A percentile compares a stretch with the other conserved stretches of the same genome.
These are phyloP conservation scores for Pterocarpus santalinus DNA, from an alignment of 306 rosid species.

Conservation along the genomic window DNA sequence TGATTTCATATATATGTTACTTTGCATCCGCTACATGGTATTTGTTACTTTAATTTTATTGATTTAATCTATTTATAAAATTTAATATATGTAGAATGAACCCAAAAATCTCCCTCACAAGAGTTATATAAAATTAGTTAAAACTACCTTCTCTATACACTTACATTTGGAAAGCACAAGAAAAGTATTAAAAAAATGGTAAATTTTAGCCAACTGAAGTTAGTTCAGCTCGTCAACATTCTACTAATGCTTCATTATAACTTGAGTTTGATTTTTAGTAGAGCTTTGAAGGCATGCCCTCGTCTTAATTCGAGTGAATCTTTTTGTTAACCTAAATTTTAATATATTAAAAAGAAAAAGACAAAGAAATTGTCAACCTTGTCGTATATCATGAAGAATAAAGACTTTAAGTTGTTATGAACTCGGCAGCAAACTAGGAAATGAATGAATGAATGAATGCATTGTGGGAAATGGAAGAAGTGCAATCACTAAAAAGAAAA, in stretches of 20 bases:
- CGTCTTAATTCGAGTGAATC: background rate
- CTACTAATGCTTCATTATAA: background rate
- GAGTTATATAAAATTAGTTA: background rate
- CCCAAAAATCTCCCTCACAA: background rate
- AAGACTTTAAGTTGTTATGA: constrained; percentile 18
- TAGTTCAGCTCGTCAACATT: background rate
- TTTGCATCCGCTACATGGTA: background rate
- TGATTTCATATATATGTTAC: background rate
- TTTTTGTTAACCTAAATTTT: background rate
- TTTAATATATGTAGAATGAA: background rate
- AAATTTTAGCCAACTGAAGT: background rate
- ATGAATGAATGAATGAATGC: constrained; percentile 1
- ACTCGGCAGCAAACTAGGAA: constrained; percentile 9
- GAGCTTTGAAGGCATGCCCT: background rate
- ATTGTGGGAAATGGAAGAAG: background rate
- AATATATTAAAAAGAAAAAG: background rate
- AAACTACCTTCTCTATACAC: background rate
- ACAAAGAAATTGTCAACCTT: constrained; percentile 1
- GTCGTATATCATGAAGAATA: constrained; percentile 27
- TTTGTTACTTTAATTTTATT: background rate
- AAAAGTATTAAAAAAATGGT: background rate
- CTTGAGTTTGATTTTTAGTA: background rate
- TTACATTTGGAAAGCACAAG: constrained; percentile 24
- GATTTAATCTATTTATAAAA: background rate
- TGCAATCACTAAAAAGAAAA: constrained; percentile 28